Evolutionary conservation across 495 filamentous ascomycete species (phyloP).

Genomic region (Podospora fimiseda): DNA sequence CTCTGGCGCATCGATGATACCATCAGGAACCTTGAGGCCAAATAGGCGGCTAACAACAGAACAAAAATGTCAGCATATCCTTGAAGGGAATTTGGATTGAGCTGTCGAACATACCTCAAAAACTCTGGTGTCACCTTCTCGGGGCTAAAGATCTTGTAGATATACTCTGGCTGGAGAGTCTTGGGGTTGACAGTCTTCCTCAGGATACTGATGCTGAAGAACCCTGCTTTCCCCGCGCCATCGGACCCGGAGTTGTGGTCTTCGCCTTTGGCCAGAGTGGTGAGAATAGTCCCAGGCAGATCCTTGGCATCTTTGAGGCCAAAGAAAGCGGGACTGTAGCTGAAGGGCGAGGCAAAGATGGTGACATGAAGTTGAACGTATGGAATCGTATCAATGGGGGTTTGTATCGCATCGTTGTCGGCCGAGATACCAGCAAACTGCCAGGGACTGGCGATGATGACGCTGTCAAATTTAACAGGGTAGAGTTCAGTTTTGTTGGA

Average conservation of each 20-base stretch:
- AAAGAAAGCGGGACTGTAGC: conserved; percentile 63
- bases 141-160: conserved; percentile 96
- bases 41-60: conserved; percentile 28
- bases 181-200: conserved; percentile 53
- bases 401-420: conserved; percentile 35
- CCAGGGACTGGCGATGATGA: conserved; percentile 74
- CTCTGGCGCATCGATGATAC: conserved; percentile 18
- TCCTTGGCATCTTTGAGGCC: conserved; percentile 44
- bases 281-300: conserved; percentile 70
- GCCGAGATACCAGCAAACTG: conserved; percentile 59
- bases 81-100: not conserved
- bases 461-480: conserved; percentile 58
- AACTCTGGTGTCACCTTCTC: conserved; percentile 57
- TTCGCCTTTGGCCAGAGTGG: conserved; percentile 63
- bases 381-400: conserved; percentile 62
- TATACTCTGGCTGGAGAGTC: conserved; percentile 56
- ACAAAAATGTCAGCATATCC: not conserved
- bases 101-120: conserved; percentile 36
- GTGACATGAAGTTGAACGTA: conserved; percentile 85
- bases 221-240: conserved; percentile 63
- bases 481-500: conserved; percentile 20
- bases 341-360: conserved; percentile 70
- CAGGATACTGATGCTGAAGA: conserved; percentile 83
- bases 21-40: conserved; percentile 37
- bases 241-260: conserved; percentile 37